Evolutionary conservation across 2,329 filamentous ascomycete genomes (phyloP).

Genomic region (Hawksworthiomyces lignivorus): DNA sequence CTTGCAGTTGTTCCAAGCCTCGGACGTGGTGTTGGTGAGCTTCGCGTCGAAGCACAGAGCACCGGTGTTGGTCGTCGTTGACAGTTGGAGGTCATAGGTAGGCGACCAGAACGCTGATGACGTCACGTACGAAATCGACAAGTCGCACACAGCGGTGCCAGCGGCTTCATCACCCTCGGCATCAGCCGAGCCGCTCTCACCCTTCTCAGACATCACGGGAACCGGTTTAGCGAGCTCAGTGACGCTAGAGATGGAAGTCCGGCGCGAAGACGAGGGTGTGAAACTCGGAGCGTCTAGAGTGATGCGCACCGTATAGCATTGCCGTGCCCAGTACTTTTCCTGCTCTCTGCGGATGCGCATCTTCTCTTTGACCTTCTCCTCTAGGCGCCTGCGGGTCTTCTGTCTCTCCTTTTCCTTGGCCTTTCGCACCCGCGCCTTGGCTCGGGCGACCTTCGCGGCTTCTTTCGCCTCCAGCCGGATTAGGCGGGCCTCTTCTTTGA

Average conservation of each 20-base stretch:
- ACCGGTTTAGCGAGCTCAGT: slow-evolving; percentile 44
- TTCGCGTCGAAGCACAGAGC: slow-evolving; percentile 54
- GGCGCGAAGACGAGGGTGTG: slow-evolving; percentile 39
- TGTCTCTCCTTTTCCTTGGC: slow-evolving; percentile 27
- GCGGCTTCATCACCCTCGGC: neutral
- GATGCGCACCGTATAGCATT: slow-evolving; percentile 41
- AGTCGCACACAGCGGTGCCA: slow-evolving; percentile 27
- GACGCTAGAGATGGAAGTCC: slow-evolving; percentile 42
- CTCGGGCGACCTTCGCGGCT: slow-evolving; percentile 21
- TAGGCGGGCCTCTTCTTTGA: slow-evolving; percentile 27
- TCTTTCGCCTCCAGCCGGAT: slow-evolving; percentile 17
- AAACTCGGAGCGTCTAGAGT: slow-evolving; percentile 38
- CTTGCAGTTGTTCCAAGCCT: slow-evolving; percentile 55
- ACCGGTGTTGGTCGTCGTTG: slow-evolving; percentile 44
- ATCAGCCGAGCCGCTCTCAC: slow-evolving; percentile 9
- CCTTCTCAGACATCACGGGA: slow-evolving; percentile 36
- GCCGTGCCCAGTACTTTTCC: slow-evolving; percentile 41
- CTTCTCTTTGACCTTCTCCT: slow-evolving; percentile 31
- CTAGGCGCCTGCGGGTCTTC: slow-evolving; percentile 23
- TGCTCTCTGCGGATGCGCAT: slow-evolving; percentile 34
- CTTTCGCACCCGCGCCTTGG: slow-evolving; percentile 26
- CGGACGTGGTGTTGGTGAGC: slow-evolving; percentile 54
- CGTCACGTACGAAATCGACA: slow-evolving; percentile 54
- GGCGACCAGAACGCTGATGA: slow-evolving; percentile 51
- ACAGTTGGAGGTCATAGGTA: slow-evolving; percentile 55